phyloP scores from a whole-genome alignment of 129 eudicot species.

The Logfia minima region DNA sequence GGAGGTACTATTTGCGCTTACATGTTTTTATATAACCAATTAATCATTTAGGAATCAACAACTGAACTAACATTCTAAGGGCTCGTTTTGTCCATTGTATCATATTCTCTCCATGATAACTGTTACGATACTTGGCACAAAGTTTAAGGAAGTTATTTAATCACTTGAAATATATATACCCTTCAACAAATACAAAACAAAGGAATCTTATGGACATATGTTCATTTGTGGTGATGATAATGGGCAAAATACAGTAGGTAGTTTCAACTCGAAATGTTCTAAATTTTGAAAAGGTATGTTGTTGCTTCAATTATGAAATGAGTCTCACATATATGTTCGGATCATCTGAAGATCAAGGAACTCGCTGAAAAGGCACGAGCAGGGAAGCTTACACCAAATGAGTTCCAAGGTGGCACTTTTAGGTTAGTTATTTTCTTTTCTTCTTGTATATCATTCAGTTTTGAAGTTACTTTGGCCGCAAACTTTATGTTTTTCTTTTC shows the following conservation, averaged over 20 bases:
- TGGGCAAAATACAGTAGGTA: background rate
- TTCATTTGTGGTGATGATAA: background rate
- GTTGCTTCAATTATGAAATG: background rate
- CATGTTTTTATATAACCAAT: background rate
- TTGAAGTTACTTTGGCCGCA: background rate
- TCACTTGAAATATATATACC: slow-evolving; percentile 11
- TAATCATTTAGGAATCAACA: background rate
- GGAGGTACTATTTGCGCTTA: slow-evolving; percentile 55
- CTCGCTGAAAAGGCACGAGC: slow-evolving; percentile 92
- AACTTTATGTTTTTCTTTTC: background rate
- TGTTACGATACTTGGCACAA: background rate
- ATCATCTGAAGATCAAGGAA: slow-evolving; percentile 66
- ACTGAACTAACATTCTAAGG: slow-evolving; percentile 13
- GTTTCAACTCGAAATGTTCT: background rate
- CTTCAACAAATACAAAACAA: background rate
- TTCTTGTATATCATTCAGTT: background rate
- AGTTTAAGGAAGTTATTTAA: background rate
- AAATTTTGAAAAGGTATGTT: background rate
- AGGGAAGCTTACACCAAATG: slow-evolving; percentile 88
- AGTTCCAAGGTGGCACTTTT: slow-evolving; percentile 98
- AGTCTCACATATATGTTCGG: slow-evolving; percentile 5
- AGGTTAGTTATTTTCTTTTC: slow-evolving; percentile 40
- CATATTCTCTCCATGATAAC: background rate
- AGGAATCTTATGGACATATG: background rate
- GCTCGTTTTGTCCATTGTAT: background rate